phyloP scores from a whole-genome alignment of 1,284 basidiomycete genomes.

The Cutaneotrichosporon curvatum region DNA sequence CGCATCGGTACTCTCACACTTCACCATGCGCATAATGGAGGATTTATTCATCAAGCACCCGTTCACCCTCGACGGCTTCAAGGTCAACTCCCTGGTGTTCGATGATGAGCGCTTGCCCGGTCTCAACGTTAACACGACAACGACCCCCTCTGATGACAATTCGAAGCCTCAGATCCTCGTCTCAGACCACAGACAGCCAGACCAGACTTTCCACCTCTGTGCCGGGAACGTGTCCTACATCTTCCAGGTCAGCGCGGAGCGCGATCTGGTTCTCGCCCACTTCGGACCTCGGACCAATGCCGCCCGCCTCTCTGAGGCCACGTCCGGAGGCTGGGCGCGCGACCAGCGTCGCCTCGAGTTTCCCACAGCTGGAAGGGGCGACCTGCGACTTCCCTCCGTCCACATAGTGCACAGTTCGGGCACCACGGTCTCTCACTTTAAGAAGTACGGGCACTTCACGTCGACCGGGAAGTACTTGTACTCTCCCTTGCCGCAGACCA shows the following conservation, averaged over 20 bases:
- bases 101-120: too few species aligned
- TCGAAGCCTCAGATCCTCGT: too few species aligned
- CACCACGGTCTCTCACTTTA: slow-evolving; percentile 15
- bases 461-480: slow-evolving; percentile 16
- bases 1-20: too few species aligned
- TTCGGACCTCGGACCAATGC: slow-evolving; percentile 14
- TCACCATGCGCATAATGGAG: too few species aligned
- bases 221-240: slow-evolving; percentile 10
- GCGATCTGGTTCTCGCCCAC: slow-evolving; percentile 26
- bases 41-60: too few species aligned
- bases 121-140: too few species aligned
- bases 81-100: too few species aligned
- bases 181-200: too few species aligned
- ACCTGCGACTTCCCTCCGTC: slow-evolving; percentile 25
- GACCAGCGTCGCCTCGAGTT: slow-evolving; percentile 19
- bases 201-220: too few species aligned
- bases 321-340: not conserved
- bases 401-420: slow-evolving; percentile 13
- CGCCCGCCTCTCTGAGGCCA: not conserved
- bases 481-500: not conserved
- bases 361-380: slow-evolving; percentile 25
- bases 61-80: too few species aligned
- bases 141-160: too few species aligned
- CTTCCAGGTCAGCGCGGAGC: slow-evolving; percentile 16
- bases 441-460: slow-evolving; percentile 15